Evolutionary conservation across 106 monocot genomes (phyloP), one percentile per base, ranked within the genome.

Genomic region (Apostasia shenzhenica): DNA sequence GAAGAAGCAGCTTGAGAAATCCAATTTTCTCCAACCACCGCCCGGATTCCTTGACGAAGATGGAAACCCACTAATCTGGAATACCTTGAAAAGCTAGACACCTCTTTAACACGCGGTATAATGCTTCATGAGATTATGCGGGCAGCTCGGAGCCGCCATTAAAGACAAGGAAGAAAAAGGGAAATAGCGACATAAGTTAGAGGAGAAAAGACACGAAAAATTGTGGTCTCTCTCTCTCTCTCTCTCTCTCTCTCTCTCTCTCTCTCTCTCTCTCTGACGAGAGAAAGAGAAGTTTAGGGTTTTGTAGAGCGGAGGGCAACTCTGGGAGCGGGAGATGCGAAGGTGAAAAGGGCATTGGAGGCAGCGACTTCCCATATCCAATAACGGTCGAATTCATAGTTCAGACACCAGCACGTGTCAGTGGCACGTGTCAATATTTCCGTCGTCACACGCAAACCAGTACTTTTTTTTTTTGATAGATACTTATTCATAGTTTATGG

Each of bases 131-230:
- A 5, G 62, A 54, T 1, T 54, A 8, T 54, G 54, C 7, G 10
- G 62, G 42, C 50, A 1, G 41, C 37, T 11, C 50, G 50, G 41
- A 63, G 53, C 55, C 73, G 55, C 44, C 67, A 64, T 73, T 64
- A 55, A 65, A 46, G 74, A 45, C 41, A 14, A 53, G 39, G 12
- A 3, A 41, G 55, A 55, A 43, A 39, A 51, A 41, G 54, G 68
- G 68, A 40, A 68, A 1, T 54, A 26, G 26, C 26, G 26, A 26
- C 26, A 26, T 26, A 26, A 26, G 26, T 26, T 26, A 26, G 26
- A 13, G 54, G 7, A 42, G 51, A 39, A 2, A 39, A 12, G 38
- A 50, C 1, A 39, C 43, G 67, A 5, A 8, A 0, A 59, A 37
- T 59, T 59, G 45, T 4, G 45, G 50, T 50, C 50, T 8, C 50